Conservation (phyloP, 805 yeast genomes). For the Nakazawaea wyomingensis region DNA sequence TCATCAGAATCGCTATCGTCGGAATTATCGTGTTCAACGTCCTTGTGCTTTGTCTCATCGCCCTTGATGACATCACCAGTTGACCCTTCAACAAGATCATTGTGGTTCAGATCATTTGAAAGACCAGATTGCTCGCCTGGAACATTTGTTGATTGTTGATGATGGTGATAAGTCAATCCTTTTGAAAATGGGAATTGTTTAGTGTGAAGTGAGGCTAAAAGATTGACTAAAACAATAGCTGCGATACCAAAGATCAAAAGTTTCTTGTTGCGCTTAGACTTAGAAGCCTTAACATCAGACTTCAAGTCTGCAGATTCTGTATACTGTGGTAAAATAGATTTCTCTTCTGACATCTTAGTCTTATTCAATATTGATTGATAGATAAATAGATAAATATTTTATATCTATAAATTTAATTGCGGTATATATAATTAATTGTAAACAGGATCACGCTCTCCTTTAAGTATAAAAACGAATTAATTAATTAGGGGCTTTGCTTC, state of each 20-base stretch:
- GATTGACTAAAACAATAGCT: conserved; percentile 1
- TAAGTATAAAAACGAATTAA: no score
- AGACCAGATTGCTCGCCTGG: no score
- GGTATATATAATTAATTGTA: no score
- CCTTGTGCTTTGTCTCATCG: not conserved
- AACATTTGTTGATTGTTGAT: not conserved
- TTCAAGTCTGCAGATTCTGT: conserved; percentile 1
- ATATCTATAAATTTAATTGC: no score
- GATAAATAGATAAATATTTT: not conserved
- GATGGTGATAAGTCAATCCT: not conserved
- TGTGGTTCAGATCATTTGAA: no score
- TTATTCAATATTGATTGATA: no score
- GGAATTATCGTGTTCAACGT: not conserved
- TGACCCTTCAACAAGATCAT: no score
- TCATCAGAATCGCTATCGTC: not conserved
- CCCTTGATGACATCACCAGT: not conserved
- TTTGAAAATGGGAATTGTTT: not conserved
- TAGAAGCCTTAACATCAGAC: not conserved
- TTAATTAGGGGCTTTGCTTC: not conserved
- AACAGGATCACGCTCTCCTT: not conserved
- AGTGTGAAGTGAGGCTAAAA: not conserved
- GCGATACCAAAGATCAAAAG: conserved; percentile 9
- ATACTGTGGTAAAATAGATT: conserved; percentile 10
- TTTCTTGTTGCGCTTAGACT: not conserved
- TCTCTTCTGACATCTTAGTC: conserved; percentile 12